Evolutionary conservation across 2,329 filamentous ascomycete species (phyloP).

Genomic region (Fusarium austroafricanum): DNA sequence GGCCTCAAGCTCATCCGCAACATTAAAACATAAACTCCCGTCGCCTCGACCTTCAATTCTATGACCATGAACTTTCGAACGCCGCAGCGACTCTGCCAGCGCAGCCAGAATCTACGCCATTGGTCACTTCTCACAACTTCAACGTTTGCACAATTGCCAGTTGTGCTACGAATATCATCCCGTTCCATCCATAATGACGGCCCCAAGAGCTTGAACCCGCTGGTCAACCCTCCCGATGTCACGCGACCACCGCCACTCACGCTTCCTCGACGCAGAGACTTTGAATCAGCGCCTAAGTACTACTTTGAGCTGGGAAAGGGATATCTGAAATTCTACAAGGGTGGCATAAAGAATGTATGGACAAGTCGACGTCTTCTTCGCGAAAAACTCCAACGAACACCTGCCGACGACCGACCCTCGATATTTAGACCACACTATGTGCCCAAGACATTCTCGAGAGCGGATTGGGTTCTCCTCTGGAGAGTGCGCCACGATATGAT

Average conservation of each 20-base stretch:
- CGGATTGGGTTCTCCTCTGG: slow-evolving; percentile 76
- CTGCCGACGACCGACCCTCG: slow-evolving; percentile 66
- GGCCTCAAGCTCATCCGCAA: slow-evolving; percentile 24
- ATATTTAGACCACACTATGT: slow-evolving; percentile 51
- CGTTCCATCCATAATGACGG: slow-evolving; percentile 45
- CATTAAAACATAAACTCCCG: slow-evolving; percentile 12
- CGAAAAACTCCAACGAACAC: slow-evolving; percentile 55
- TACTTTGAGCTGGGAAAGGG: slow-evolving; percentile 75
- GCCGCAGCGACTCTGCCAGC: slow-evolving; percentile 48
- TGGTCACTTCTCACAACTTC: slow-evolving; percentile 24
- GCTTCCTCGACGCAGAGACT: slow-evolving; percentile 65
- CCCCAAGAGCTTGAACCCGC: slow-evolving; percentile 49
- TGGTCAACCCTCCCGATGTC: slow-evolving; percentile 76
- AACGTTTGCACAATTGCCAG: slow-evolving; percentile 12
- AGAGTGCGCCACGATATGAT: slow-evolving; percentile 78
- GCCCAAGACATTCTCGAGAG: slow-evolving; percentile 62
- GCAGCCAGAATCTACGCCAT: slow-evolving; percentile 31
- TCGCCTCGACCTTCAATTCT: slow-evolving; percentile 17
- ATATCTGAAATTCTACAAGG: slow-evolving; percentile 89
- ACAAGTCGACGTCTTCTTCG: slow-evolving; percentile 70
- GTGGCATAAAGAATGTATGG: slow-evolving; percentile 79
- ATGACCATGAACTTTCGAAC: slow-evolving; percentile 49
- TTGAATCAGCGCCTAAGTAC: slow-evolving; percentile 56
- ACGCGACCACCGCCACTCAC: slow-evolving; percentile 78
- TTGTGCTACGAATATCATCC: slow-evolving; percentile 16